These are phyloP conservation scores for Amphibolis antarctica DNA, from an alignment of 106 monocot genomes.

Conservation along the genomic window DNA sequence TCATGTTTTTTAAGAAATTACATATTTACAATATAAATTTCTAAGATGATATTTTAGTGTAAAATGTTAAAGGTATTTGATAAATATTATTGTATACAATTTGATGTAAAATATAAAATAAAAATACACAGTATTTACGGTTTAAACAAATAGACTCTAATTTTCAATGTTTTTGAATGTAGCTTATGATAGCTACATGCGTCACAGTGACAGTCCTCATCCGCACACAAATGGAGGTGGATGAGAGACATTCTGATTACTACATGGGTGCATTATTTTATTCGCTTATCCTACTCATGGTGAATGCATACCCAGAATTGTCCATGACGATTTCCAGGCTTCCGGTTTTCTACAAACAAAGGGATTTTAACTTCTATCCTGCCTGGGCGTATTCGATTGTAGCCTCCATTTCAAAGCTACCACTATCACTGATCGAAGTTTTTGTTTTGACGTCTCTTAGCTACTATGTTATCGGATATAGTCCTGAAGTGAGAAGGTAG, in stretches of 20 bases:
- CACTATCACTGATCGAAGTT: slow-evolving; percentile 59
- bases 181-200: slow-evolving; percentile 41
- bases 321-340: slow-evolving; percentile 52
- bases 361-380: slow-evolving; percentile 77
- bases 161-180: neutral
- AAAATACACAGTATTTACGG: too few relatives aligned
- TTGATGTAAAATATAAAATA: too few relatives aligned
- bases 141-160: too few relatives aligned
- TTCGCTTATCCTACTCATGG: slow-evolving; percentile 33
- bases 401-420: slow-evolving; percentile 46
- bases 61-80: too few relatives aligned
- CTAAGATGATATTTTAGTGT: too few relatives aligned
- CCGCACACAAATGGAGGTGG: slow-evolving; percentile 35
- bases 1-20: too few relatives aligned
- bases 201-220: slow-evolving; percentile 53
- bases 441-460: slow-evolving; percentile 52
- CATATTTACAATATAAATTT: too few relatives aligned
- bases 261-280: slow-evolving; percentile 57
- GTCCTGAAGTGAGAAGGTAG: slow-evolving; percentile 49
- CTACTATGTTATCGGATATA: slow-evolving; percentile 69
- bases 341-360: slow-evolving; percentile 73
- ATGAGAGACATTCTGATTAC: slow-evolving; percentile 46
- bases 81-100: too few relatives aligned
- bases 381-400: slow-evolving; percentile 83
- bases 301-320: slow-evolving; percentile 63